phyloP scores from a whole-genome alignment of 768 basidiomycete genomes.

The Daedaleopsis nitida region DNA sequence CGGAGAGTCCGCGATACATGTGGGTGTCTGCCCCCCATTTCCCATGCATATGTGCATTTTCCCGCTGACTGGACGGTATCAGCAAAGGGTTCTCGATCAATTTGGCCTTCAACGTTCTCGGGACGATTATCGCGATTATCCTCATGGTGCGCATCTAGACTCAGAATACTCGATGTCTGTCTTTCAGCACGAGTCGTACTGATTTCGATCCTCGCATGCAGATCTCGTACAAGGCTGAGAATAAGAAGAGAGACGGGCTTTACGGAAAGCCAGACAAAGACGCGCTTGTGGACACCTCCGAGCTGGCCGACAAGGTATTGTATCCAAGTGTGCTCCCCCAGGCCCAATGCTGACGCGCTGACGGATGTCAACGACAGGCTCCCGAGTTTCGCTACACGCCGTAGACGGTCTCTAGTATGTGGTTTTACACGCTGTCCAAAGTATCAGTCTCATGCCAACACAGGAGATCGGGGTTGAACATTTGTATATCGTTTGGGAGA shows the following conservation, averaged over 20 bases:
- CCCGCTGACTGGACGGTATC: not conserved
- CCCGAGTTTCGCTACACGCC: slow-evolving; percentile 16
- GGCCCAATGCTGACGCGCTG: too few species aligned
- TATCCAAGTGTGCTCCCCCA: not conserved
- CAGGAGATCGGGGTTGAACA: too few species aligned
- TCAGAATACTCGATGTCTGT: not conserved
- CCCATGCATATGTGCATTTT: not conserved
- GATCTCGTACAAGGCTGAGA: slow-evolving; percentile 12
- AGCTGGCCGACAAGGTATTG: slow-evolving; percentile 25
- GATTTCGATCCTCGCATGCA: not conserved
- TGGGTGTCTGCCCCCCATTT: slow-evolving; percentile 15
- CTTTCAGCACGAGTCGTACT: not conserved
- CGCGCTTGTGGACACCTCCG: slow-evolving; percentile 26
- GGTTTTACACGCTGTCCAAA: too few species aligned
- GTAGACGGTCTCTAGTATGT: too few species aligned
- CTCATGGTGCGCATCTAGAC: slow-evolving; percentile 16
- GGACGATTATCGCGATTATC: slow-evolving; percentile 19
- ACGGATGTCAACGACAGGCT: not conserved
- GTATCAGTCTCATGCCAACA: too few species aligned
- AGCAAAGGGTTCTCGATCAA: slow-evolving; percentile 24
- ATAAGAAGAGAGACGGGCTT: slow-evolving; percentile 21
- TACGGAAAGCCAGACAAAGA: slow-evolving; percentile 24
- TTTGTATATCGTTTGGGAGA: too few species aligned
- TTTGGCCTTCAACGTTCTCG: slow-evolving; percentile 25
- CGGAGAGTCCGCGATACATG: slow-evolving; percentile 42